Conservation (phyloP, 371 early-diverging fungal genomes). For the Mycotypha africana region DNA sequence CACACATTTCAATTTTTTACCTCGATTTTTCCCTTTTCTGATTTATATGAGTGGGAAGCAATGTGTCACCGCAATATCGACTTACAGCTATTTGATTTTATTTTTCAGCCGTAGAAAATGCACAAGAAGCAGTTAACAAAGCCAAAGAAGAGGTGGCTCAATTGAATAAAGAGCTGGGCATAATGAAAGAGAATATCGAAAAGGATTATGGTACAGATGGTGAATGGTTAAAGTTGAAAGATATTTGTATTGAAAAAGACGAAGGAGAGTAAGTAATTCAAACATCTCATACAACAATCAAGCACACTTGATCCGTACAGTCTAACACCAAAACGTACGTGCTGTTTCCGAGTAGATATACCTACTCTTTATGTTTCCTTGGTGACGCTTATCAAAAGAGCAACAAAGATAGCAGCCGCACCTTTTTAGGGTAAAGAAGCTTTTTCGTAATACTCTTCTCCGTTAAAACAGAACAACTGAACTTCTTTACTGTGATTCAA, state of each 20-base stretch:
- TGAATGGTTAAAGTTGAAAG: slow-evolving; percentile 58
- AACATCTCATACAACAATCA: not conserved
- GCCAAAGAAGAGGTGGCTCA: slow-evolving; percentile 32
- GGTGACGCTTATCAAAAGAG: slow-evolving; percentile 71
- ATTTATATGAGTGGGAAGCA: too few species aligned
- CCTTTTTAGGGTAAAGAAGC: slow-evolving; percentile 70
- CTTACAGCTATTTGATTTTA: not conserved
- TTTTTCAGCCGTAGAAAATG: slow-evolving; percentile 29
- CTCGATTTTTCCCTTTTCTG: too few species aligned
- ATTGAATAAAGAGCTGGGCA: slow-evolving; percentile 27
- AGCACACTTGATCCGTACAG: too few species aligned
- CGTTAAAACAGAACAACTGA: not conserved
- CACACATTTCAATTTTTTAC: too few species aligned
- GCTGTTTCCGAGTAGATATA: slow-evolving; percentile 44
- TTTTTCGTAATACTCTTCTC: not conserved
- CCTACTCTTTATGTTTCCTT: slow-evolving; percentile 80
- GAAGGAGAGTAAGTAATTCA: slow-evolving; percentile 78
- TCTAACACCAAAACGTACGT: too few species aligned
- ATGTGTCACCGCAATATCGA: too few species aligned
- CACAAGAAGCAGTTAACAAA: slow-evolving; percentile 30
- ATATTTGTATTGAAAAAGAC: slow-evolving; percentile 64
- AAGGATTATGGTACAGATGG: slow-evolving; percentile 58
- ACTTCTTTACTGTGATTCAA: not conserved
- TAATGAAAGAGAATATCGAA: slow-evolving; percentile 37
- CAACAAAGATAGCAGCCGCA: slow-evolving; percentile 47